These are phyloP conservation scores for Malassezia sympodialis DNA, from an alignment of 1,284 basidiomycete genomes.

Conservation along the genomic window DNA sequence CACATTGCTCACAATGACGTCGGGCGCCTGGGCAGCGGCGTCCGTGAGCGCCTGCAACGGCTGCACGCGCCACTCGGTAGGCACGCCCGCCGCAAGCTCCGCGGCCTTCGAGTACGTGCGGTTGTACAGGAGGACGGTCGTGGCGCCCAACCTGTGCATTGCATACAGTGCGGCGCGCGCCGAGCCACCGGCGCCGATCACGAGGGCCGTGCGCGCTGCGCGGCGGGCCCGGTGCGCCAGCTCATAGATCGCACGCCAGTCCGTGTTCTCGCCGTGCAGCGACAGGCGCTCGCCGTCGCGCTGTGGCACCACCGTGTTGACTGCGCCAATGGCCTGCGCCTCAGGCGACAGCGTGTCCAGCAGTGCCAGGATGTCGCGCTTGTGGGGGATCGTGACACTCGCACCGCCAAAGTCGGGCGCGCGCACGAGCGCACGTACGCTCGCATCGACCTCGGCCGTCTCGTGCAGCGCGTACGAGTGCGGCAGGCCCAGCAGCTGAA, in stretches of 20 bases:
- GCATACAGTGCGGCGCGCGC: slow-evolving; percentile 45
- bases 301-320: slow-evolving; percentile 42
- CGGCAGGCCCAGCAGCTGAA: slow-evolving; percentile 69
- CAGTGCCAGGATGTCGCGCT: slow-evolving; percentile 34
- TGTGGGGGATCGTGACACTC: slow-evolving; percentile 61
- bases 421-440: slow-evolving; percentile 59
- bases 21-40: slow-evolving; percentile 13
- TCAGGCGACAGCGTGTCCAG: slow-evolving; percentile 38
- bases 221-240: slow-evolving; percentile 20
- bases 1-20: slow-evolving; percentile 39
- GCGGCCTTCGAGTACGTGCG: slow-evolving; percentile 38
- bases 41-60: slow-evolving; percentile 26
- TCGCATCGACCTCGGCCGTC: slow-evolving; percentile 59
- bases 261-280: slow-evolving; percentile 44
- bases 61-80: slow-evolving; percentile 36
- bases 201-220: slow-evolving; percentile 24
- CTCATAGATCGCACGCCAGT: slow-evolving; percentile 42
- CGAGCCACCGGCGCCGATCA: slow-evolving; percentile 46
- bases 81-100: slow-evolving; percentile 25
- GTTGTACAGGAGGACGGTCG: slow-evolving; percentile 40
- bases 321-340: slow-evolving; percentile 41
- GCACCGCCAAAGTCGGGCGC: slow-evolving; percentile 79
- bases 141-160: slow-evolving; percentile 35
- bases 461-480: slow-evolving; percentile 57
- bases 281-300: slow-evolving; percentile 13